A percentile compares a stretch with the other conserved stretches of the same genome.
Evolutionary conservation across 768 basidiomycete genomes (phyloP).

Genomic region (Tephrocybe sp.): DNA sequence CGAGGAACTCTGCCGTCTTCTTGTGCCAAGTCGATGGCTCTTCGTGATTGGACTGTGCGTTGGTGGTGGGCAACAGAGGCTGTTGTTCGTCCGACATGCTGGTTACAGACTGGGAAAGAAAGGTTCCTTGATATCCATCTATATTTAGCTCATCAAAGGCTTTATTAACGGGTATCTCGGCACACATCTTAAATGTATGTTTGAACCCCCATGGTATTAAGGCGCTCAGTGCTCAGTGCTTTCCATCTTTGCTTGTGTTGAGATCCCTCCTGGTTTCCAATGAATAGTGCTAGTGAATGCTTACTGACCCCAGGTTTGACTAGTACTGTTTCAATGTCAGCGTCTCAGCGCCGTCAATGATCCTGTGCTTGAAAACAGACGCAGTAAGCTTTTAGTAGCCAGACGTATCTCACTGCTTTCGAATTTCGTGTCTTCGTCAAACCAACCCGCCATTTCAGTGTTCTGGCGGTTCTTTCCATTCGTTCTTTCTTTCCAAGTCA

Average conservation of each 20-base stretch:
- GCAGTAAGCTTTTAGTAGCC: not conserved
- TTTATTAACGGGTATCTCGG: too few species aligned
- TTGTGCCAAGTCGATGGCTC: constrained; percentile 22
- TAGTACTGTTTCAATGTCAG: constrained; percentile 1
- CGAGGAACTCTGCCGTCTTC: constrained; percentile 45
- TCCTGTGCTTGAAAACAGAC: not conserved
- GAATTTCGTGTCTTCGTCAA: constrained; percentile 17
- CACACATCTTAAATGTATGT: too few species aligned
- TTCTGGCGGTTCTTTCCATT: constrained; percentile 27
- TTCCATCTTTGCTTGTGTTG: too few species aligned
- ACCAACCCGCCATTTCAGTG: constrained; percentile 22
- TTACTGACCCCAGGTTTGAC: not conserved
- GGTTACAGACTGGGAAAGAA: constrained; percentile 4
- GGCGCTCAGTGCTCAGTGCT: too few species aligned
- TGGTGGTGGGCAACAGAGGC: constrained; percentile 36
- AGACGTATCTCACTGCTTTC: constrained; percentile 8
- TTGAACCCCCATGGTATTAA: too few species aligned
- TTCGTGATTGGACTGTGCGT: constrained; percentile 4
- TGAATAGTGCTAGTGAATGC: too few species aligned
- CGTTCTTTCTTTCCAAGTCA: constrained; percentile 14
- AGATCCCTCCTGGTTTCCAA: not conserved
- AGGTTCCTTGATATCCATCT: too few species aligned
- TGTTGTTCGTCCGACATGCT: constrained; percentile 45
- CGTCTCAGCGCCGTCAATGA: not conserved
- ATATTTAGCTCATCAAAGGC: too few species aligned